A percentile compares a stretch with the other conserved stretches of the same genome.
phyloP scores from a whole-genome alignment of 1,284 basidiomycete genomes.

The Ceratobasidium sp. region DNA sequence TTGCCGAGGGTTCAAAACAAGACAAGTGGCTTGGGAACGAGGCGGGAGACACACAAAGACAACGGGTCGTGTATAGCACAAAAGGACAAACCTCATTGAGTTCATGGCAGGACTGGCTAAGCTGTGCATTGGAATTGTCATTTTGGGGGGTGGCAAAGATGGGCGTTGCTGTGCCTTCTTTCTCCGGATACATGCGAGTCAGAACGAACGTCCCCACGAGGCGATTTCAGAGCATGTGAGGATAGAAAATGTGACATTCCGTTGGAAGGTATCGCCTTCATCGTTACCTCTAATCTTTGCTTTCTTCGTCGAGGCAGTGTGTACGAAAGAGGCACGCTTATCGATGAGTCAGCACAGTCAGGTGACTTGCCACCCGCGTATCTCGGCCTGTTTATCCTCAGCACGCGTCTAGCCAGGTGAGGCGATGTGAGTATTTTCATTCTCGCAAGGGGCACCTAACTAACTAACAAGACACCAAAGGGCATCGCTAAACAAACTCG shows the following conservation, averaged over 20 bases:
- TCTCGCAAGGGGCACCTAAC: neutral
- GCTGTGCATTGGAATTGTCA: neutral
- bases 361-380: constrained; percentile 33
- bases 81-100: neutral
- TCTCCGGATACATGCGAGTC: neutral
- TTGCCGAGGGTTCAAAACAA: constrained; percentile 23
- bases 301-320: constrained; percentile 29
- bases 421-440: constrained; percentile 23
- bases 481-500: constrained; percentile 87
- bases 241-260: neutral
- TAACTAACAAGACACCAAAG: constrained; percentile 54
- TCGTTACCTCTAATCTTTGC: neutral
- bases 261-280: constrained; percentile 2
- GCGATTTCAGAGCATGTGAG: neutral
- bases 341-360: neutral
- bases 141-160: constrained; percentile 7
- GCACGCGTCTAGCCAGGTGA: constrained; percentile 23
- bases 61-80: neutral
- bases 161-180: neutral
- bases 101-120: neutral
- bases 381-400: constrained; percentile 2
- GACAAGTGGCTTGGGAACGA: constrained; percentile 12
- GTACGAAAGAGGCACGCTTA: constrained; percentile 13
- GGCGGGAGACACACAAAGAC: neutral
- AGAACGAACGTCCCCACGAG: neutral